Evolutionary conservation across 306 rosid species (phyloP).

Genomic region (Vigna unguiculata): DNA sequence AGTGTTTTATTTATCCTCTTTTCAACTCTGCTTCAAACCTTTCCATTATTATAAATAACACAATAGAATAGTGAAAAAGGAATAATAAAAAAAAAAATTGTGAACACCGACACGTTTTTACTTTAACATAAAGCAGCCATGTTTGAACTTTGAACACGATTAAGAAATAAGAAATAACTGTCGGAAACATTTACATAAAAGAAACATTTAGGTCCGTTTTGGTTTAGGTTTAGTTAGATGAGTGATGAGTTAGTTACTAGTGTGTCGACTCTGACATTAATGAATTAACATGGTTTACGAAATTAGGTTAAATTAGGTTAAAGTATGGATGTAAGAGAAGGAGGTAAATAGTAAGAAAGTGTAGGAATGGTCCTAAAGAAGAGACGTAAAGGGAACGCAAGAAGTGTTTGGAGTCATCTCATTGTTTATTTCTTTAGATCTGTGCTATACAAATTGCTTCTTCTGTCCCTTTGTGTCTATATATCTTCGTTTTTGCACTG

Average conservation of each 20-base stretch:
- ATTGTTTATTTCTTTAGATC: constrained; percentile 32
- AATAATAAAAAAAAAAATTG: constrained; percentile 22
- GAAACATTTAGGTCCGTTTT: neutral
- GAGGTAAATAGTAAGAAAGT: neutral
- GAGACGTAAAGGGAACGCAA: constrained; percentile 51
- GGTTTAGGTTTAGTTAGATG: neutral
- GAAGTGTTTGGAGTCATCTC: neutral
- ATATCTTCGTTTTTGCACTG: neutral
- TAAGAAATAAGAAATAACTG: neutral
- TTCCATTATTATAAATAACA: neutral
- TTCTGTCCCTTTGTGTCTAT: neutral
- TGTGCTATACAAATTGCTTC: constrained; percentile 17
- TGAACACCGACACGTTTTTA: constrained; percentile 52
- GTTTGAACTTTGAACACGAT: constrained; percentile 49
- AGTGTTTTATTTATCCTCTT: constrained; percentile 16
- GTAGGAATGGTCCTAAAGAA: constrained; percentile 8
- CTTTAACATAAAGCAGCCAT: constrained; percentile 49
- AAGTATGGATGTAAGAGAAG: neutral
- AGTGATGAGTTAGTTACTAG: no score
- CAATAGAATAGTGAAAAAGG: neutral
- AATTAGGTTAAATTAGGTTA: neutral
- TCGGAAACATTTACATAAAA: no score
- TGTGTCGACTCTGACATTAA: no score
- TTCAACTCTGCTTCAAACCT: neutral
- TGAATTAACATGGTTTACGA: no score